Evolutionary conservation across 352 stramenopile genomes (phyloP).

Genomic region (Globisporangium ultimum): DNA sequence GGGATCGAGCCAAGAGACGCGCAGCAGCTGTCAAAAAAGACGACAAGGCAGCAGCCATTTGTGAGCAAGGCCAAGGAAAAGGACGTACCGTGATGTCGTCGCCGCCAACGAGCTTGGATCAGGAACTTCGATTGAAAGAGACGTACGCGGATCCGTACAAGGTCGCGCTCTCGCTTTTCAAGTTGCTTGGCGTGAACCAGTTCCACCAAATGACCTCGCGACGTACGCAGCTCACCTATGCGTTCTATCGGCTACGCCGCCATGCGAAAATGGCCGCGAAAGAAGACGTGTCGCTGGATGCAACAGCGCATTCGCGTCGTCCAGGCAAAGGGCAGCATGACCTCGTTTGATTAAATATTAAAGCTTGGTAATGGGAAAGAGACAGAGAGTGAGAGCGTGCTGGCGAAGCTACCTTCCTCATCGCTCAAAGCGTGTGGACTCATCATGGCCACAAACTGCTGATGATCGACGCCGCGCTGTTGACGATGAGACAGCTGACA

Average conservation of each 20-base stretch:
- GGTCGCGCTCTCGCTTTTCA: constrained; percentile 67
- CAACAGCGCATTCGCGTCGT: background rate
- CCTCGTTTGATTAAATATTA: constrained; percentile 18
- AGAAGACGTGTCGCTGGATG: background rate
- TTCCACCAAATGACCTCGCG: constrained; percentile 67
- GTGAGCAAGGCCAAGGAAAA: background rate
- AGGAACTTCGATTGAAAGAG: constrained; percentile 29
- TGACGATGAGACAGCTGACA: constrained; percentile 79
- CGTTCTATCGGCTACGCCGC: constrained; percentile 55
- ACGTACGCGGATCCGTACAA: constrained; percentile 79
- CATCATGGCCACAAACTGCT: constrained; percentile 71
- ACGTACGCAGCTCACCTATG: constrained; percentile 51
- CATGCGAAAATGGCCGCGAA: constrained; percentile 27
- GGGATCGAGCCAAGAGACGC: constrained; percentile 8
- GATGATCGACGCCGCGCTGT: constrained; percentile 67
- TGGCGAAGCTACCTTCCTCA: background rate
- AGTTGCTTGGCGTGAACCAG: constrained; percentile 59
- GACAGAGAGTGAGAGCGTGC: background rate
- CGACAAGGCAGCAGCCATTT: background rate
- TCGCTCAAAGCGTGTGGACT: background rate
- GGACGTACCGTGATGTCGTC: constrained; percentile 28
- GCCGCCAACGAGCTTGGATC: constrained; percentile 32
- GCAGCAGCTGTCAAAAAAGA: no score
- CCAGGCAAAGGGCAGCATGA: constrained; percentile 12
- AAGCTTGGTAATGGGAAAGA: background rate